Percentiles rank a stretch among this genome's conserved stretches.
These are phyloP conservation scores for Berberis thunbergii DNA, from an alignment of 164 flowering plant species.

Conservation along the genomic window DNA sequence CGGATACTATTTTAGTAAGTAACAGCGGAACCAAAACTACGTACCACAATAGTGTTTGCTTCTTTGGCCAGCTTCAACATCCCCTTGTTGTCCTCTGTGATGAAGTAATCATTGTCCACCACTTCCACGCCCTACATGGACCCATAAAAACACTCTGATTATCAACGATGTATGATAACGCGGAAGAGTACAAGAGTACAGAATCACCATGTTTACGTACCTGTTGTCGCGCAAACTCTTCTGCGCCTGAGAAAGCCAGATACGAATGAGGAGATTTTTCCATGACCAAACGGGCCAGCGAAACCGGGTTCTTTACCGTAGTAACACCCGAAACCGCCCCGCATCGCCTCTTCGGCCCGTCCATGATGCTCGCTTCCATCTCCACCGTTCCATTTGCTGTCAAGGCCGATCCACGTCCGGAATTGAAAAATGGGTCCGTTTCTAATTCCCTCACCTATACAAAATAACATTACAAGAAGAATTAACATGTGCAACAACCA, in stretches of 20 bases:
- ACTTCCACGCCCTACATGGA: constrained; percentile 56
- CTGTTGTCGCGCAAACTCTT: constrained; percentile 73
- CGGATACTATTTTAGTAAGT: too few species aligned
- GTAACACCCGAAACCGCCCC: constrained; percentile 95
- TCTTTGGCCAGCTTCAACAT: constrained; percentile 86
- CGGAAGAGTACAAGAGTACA: not conserved
- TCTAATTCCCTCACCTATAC: constrained; percentile 79
- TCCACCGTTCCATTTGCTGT: constrained; percentile 89
- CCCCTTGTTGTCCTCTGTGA: constrained; percentile 73
- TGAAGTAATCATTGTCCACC: constrained; percentile 65
- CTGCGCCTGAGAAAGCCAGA: constrained; percentile 90
- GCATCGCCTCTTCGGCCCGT: constrained; percentile 62
- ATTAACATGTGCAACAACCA: not conserved
- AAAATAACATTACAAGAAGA: not conserved
- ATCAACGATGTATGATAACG: not conserved
- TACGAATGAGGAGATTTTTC: constrained; percentile 96
- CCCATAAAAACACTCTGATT: not conserved
- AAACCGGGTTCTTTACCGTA: constrained; percentile 85
- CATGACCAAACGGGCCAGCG: constrained; percentile 95
- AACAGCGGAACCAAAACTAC: not conserved
- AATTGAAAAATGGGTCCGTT: constrained; percentile 78
- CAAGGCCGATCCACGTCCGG: constrained; percentile 93
- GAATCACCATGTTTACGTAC: constrained; percentile 16
- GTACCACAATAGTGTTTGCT: constrained; percentile 78
- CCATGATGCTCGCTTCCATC: constrained; percentile 99